Base-by-base conservation (phyloP, 805 yeast species). In the Wickerhamomyces mucosus region DNA sequence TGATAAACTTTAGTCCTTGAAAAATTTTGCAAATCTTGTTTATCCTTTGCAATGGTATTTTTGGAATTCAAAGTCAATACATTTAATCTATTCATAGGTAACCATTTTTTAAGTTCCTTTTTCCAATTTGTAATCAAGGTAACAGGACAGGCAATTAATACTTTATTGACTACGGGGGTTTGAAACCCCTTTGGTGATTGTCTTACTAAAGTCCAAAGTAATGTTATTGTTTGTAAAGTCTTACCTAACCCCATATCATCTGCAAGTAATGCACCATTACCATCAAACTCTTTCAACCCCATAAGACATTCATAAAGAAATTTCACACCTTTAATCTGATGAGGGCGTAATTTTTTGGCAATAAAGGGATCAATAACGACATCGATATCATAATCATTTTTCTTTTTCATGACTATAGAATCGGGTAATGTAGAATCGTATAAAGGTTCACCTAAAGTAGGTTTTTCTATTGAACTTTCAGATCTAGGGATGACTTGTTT, bases 181-280 rank as follows among this genome's bases (percentile, higher is more conserved):
- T 47, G 43, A 15, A 50, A 33, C 15, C 63, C 51, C 32, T 40
- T 44, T 0, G 88, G 85, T 12, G 71, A 67, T 42, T 81, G 51
- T 40, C 69, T 77, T 14, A 84, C 52, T 14, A 92, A 54, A 0
- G 95, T 85, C 94, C 95, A 85, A 4, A 89, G 66, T 25, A 85
- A 52, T 0, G 94, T 50, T 6, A 92, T 89, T 0, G 96, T 74
- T 71, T 78, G 88, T 26, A 92, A 56, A 0, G 97, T 88, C 46
- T 82, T 82, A 3, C 96, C 96, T 13, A 92, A 61, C 0, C 98
- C 98, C 98, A 92, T 92, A 45, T 89, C 97, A 55, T 92, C 98
- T 0, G 98, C 98, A 26, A 92, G 55, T 5, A 92, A 57, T 3
- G 89, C 88, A 0, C 98, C 97, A 26, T 56, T 43, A 0, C 72